phyloP scores from a whole-genome alignment of 345 rosid genomes.

The Lepidium sativum region DNA sequence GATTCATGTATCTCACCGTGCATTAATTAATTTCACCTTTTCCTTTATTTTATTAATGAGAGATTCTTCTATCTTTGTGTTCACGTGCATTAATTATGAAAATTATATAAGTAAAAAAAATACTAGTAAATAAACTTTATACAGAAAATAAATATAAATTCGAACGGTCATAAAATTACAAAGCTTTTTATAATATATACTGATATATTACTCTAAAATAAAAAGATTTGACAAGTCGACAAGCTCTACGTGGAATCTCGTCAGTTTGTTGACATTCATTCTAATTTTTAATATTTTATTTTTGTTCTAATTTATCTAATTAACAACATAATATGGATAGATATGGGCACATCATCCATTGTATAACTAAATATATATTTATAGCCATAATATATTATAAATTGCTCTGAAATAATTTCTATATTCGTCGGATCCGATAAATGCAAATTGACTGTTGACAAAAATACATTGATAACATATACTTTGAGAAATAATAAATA shows the following conservation, averaged over 20 bases:
- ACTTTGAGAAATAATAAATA: too few species aligned
- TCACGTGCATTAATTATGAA: conserved; percentile 23
- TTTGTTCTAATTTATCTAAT: too few species aligned
- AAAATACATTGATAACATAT: neutral
- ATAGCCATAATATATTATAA: conserved; percentile 16
- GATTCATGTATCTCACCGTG: conserved; percentile 20
- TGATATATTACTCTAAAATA: neutral
- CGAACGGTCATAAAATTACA: conserved; percentile 10
- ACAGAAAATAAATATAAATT: neutral
- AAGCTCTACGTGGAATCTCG: conserved; percentile 25
- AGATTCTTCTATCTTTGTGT: conserved; percentile 8
- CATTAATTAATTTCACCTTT: conserved; percentile 20
- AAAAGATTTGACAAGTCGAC: conserved; percentile 13
- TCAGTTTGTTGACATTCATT: conserved; percentile 15
- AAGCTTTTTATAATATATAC: neutral
- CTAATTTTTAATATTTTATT: neutral
- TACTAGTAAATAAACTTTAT: neutral
- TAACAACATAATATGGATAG: conserved; percentile 9
- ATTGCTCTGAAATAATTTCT: conserved; percentile 12
- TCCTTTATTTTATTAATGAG: conserved; percentile 1
- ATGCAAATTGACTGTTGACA: conserved; percentile 14
- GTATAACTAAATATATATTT: neutral
- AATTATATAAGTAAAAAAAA: neutral
- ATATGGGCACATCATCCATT: conserved; percentile 19
- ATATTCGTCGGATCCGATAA: conserved; percentile 20